Percentiles rank a stretch among this genome's conserved stretches.
phyloP scores from a whole-genome alignment of 306 rosid genomes.

The Rosa multiflora region DNA sequence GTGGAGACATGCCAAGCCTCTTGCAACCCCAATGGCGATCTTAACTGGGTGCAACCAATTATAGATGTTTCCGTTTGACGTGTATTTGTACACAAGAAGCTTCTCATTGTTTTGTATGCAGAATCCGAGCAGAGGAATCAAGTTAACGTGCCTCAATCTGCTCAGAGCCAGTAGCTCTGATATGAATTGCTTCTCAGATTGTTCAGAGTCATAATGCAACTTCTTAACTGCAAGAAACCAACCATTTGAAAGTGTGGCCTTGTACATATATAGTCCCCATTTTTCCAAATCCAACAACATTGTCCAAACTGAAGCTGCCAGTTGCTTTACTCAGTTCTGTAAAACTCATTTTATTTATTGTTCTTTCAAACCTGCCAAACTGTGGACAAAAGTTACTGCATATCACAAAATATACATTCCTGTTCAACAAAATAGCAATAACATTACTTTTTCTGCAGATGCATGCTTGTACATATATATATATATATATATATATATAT shows the following conservation, averaged over 20 bases:
- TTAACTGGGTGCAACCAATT: conserved; percentile 13
- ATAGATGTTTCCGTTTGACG: conserved; percentile 20
- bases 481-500: no score
- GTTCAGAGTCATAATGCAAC: background rate
- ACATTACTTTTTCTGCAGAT: background rate
- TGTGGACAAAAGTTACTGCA: conserved; percentile 1
- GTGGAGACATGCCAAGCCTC: conserved; percentile 27
- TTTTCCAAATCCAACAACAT: conserved; percentile 30
- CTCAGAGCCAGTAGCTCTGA: conserved; percentile 15
- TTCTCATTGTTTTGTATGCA: conserved; percentile 17
- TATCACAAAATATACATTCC: no score
- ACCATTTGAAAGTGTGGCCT: conserved; percentile 21
- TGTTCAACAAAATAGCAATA: background rate
- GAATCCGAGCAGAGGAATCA: conserved; percentile 17
- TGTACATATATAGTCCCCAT: conserved; percentile 5
- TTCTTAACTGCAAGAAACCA: conserved; percentile 25
- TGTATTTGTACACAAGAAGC: conserved; percentile 24
- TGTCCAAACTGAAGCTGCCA: conserved; percentile 20
- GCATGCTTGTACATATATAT: no score
- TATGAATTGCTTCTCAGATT: conserved; percentile 6
- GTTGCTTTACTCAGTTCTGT: conserved; percentile 33
- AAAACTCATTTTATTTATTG: conserved; percentile 17
- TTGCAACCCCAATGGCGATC: conserved; percentile 12
- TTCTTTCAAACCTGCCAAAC: conserved; percentile 11
- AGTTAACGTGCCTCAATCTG: conserved; percentile 7